These are phyloP conservation scores for Mycosphaerella sp. DNA, from an alignment of 2,329 filamentous ascomycete genomes.

Conservation along the genomic window DNA sequence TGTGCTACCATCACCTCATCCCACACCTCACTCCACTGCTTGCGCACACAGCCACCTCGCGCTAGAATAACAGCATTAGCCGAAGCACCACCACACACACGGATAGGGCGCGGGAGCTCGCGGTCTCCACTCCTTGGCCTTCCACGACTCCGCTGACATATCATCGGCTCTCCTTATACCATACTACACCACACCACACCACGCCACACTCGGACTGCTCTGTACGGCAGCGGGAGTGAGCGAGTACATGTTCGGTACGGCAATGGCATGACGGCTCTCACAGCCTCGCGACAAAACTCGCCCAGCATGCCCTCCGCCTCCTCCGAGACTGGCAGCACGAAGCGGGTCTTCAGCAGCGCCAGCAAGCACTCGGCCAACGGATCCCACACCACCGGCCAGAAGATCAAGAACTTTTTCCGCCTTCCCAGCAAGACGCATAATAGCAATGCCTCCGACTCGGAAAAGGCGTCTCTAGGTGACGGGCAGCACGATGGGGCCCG, in stretches of 20 bases:
- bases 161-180: not conserved
- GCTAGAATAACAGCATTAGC: no score
- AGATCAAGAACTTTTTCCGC: slow-evolving; percentile 64
- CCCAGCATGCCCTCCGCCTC: slow-evolving; percentile 25
- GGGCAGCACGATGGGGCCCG: slow-evolving; percentile 38
- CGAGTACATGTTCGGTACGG: not conserved
- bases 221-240: not conserved
- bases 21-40: no score
- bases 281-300: slow-evolving; percentile 7
- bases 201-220: not conserved
- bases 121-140: not conserved
- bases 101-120: not conserved
- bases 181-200: not conserved
- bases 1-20: no score
- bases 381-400: slow-evolving; percentile 50
- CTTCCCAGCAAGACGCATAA: slow-evolving; percentile 48
- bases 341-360: slow-evolving; percentile 45
- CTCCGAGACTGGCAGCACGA: slow-evolving; percentile 23
- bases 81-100: no score
- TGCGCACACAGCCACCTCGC: no score
- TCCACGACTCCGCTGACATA: not conserved
- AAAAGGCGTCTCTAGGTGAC: slow-evolving; percentile 29
- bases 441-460: slow-evolving; percentile 32
- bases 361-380: slow-evolving; percentile 39
- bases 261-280: slow-evolving; percentile 11